Conservation (phyloP, 805 yeast species). For the Candida maesae region DNA sequence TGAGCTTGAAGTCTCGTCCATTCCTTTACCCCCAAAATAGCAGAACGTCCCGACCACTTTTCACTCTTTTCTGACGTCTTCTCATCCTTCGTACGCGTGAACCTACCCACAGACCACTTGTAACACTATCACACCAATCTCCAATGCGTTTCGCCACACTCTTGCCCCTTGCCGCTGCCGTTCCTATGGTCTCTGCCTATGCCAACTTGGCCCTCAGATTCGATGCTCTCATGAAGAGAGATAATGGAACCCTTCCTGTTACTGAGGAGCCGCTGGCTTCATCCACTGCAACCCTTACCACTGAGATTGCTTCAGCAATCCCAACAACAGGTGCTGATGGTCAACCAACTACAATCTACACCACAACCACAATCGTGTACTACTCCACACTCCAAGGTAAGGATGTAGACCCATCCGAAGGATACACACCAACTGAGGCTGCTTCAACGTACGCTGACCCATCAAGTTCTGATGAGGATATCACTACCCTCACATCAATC, state of each 20-base stretch:
- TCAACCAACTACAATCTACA: conserved; percentile 42
- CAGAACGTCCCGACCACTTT: conserved; percentile 1
- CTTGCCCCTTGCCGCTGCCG: conserved; percentile 14
- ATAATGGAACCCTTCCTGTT: conserved; percentile 11
- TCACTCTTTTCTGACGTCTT: not conserved
- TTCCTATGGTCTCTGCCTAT: conserved; percentile 18
- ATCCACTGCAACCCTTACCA: conserved; percentile 11
- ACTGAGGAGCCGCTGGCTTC: conserved; percentile 1
- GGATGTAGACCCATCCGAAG: conserved; percentile 50
- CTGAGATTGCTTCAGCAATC: conserved; percentile 20
- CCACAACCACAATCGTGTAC: conserved; percentile 38
- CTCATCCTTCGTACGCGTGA: not conserved
- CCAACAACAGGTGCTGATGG: conserved; percentile 24
- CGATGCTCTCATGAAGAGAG: conserved; percentile 22
- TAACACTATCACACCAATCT: not conserved
- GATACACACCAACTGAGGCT: conserved; percentile 31
- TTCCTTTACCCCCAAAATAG: conserved; percentile 18
- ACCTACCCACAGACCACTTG: not conserved
- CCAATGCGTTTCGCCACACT: conserved; percentile 16
- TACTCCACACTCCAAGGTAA: conserved; percentile 47
- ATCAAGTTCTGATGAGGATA: conserved; percentile 2
- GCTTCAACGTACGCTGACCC: conserved; percentile 11
- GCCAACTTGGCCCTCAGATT: conserved; percentile 25
- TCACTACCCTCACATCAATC: conserved; percentile 44
- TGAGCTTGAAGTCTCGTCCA: conserved; percentile 28